phyloP scores from a whole-genome alignment of 805 yeast genomes.

The Priceomyces medius region DNA sequence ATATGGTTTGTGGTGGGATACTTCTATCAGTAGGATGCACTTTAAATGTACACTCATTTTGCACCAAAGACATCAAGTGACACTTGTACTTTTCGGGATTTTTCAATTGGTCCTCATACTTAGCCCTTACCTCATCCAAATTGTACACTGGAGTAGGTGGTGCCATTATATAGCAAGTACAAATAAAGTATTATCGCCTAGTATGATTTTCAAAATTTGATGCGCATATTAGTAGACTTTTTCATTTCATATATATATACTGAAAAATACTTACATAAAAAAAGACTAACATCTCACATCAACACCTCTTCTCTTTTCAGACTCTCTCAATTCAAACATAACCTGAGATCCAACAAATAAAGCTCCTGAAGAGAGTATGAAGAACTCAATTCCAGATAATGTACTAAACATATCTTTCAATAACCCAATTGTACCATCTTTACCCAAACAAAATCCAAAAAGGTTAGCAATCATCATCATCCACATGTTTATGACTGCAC shows the following conservation, averaged over 20 bases:
- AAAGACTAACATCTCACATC: constrained; percentile 66
- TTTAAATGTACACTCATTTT: constrained; percentile 43
- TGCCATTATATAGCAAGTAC: constrained; percentile 28
- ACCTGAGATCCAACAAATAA: constrained; percentile 85
- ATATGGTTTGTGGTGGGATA: constrained; percentile 35
- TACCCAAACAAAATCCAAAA: constrained; percentile 91
- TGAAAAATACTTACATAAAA: not conserved
- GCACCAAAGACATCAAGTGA: constrained; percentile 32
- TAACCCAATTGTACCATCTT: constrained; percentile 73
- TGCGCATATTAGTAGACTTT: not conserved
- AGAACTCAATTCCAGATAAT: constrained; percentile 61
- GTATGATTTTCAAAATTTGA: constrained; percentile 2
- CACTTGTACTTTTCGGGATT: constrained; percentile 35
- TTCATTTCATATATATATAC: not conserved
- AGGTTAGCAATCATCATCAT: constrained; percentile 97
- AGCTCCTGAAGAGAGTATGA: constrained; percentile 57
- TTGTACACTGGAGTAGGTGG: constrained; percentile 44
- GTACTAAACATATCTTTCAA: constrained; percentile 73
- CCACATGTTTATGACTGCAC: constrained; percentile 90
- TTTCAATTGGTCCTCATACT: constrained; percentile 24
- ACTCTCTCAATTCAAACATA: constrained; percentile 90
- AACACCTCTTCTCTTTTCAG: constrained; percentile 80
- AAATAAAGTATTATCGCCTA: too few relatives aligned
- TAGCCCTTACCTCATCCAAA: constrained; percentile 25
- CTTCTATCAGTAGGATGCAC: constrained; percentile 19